Base-by-base conservation (phyloP, 2,329 filamentous ascomycete genomes). In the Sphaerulina vaccinii region DNA sequence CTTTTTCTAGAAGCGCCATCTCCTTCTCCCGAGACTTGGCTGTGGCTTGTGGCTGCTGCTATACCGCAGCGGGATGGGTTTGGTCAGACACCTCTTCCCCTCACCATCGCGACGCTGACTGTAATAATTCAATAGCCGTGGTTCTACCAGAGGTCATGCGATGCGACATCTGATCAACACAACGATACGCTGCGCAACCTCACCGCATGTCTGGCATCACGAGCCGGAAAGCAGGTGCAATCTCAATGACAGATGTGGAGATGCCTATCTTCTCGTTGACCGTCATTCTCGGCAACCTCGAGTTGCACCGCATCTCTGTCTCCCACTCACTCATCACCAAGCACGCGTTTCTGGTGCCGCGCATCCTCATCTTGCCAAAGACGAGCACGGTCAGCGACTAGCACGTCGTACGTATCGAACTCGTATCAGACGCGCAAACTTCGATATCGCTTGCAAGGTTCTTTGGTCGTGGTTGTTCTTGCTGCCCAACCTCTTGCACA, bases 241-340 rank as follows among this genome's bases (percentile, higher is more conserved):
- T 5, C 36, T 35, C 32, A 15, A 29, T 41, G 27, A 32, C 36
- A 41, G 24, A 37, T 41, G 24, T 41, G 27, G 49, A 50, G 49
- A 27, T 52, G 53, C 53, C 50, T 48, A 44, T 49, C 29, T 9
- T 35, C 13, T 35, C 16, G 48, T 46, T 52, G 49, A 53, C 50
- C 49, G 49, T 50, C 54, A 43, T 44, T 50, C 16, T 15, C 47
- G 22, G 15, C 45, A 19, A 56, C 54, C 50, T 56, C 49, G 40
- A 36, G 50, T 41, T 32, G 22, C 41, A 54, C 52, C 33, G 41
- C 47, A 37, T 42, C 33, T 13, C 13, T 27, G 33, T 21, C 22
- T 21, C 42, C 32, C 5, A 35, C 16, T n/a, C 16, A 9, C 15
- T 38, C 7, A 11, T 18, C 6, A 13, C 8, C 18, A 21, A 18